Conservation (phyloP, 345 rosid species). For the Ricinus communis region DNA sequence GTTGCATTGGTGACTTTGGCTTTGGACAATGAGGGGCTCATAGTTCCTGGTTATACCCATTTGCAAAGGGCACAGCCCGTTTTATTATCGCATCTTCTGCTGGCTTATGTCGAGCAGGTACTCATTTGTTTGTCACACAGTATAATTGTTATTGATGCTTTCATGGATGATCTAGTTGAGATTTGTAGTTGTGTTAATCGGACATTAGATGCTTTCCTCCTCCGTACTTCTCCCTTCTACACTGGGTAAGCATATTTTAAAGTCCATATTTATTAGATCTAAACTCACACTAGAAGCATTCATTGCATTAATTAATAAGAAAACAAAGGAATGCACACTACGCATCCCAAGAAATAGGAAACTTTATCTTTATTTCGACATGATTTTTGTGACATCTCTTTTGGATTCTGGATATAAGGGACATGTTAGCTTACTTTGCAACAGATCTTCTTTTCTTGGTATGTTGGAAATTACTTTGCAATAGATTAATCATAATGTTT, state of each 20-base stretch:
- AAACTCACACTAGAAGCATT: neutral
- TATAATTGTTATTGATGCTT: neutral
- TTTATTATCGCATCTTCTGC: conserved; percentile 75
- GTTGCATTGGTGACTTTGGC: conserved; percentile 70
- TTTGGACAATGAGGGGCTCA: conserved; percentile 59
- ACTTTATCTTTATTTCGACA: conserved; percentile 1
- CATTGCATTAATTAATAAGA: neutral
- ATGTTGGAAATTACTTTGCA: neutral
- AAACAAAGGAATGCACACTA: neutral
- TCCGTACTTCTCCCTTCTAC: no score
- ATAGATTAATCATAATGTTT: neutral
- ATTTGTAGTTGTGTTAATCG: neutral
- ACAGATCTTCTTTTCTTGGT: neutral
- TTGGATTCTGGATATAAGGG: neutral
- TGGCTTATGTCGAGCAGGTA: conserved; percentile 93
- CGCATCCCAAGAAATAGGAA: neutral
- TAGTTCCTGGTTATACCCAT: conserved; percentile 95
- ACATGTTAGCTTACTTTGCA: neutral
- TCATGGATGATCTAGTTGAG: neutral
- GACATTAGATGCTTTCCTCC: neutral
- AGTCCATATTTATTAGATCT: neutral
- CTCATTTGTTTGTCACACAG: neutral
- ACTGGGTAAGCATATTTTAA: neutral
- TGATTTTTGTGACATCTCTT: neutral
- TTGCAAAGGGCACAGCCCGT: conserved; percentile 95